A percentile compares a stretch with the other conserved stretches of the same genome.
Conservation (phyloP, 345 rosid species). For the Nephelium lappaceum region DNA sequence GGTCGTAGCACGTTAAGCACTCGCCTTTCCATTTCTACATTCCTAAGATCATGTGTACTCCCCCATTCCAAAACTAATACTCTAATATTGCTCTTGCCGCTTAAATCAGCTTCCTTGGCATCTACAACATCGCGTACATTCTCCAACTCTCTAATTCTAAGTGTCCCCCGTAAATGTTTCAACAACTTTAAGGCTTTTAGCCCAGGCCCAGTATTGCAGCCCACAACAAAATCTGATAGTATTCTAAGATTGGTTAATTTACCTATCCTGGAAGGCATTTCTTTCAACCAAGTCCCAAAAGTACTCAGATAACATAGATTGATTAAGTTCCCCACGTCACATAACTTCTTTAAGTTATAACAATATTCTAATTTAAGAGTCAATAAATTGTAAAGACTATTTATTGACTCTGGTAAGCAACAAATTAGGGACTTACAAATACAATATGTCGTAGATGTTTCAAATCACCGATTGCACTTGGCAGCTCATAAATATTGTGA, state of each 20-base stretch:
- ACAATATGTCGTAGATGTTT: not conserved
- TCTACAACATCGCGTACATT: not conserved
- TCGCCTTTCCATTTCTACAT: slow-evolving; percentile 19
- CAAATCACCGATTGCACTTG: too few relatives aligned
- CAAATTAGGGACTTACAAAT: not conserved
- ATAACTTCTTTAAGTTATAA: not conserved
- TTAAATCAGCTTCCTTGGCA: slow-evolving; percentile 38
- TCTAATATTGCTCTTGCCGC: slow-evolving; percentile 34
- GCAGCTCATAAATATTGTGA: too few relatives aligned
- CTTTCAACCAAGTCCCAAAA: not conserved
- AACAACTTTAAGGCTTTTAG: slow-evolving; percentile 17
- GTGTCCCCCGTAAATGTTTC: not conserved
- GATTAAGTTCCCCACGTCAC: slow-evolving; percentile 15
- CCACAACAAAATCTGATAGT: slow-evolving; percentile 15
- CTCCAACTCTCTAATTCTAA: not conserved
- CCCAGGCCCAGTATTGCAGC: not conserved
- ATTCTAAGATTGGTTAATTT: slow-evolving; percentile 1
- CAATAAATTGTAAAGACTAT: not conserved
- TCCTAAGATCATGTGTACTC: not conserved
- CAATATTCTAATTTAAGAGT: not conserved
- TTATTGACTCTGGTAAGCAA: slow-evolving; percentile 6
- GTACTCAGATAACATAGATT: slow-evolving; percentile 14
- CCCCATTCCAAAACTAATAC: slow-evolving; percentile 39
- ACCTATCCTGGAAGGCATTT: not conserved
- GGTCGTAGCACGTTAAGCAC: slow-evolving; percentile 49